Base-by-base conservation (phyloP, 1,284 basidiomycete species). In the Tilletia horrida region DNA sequence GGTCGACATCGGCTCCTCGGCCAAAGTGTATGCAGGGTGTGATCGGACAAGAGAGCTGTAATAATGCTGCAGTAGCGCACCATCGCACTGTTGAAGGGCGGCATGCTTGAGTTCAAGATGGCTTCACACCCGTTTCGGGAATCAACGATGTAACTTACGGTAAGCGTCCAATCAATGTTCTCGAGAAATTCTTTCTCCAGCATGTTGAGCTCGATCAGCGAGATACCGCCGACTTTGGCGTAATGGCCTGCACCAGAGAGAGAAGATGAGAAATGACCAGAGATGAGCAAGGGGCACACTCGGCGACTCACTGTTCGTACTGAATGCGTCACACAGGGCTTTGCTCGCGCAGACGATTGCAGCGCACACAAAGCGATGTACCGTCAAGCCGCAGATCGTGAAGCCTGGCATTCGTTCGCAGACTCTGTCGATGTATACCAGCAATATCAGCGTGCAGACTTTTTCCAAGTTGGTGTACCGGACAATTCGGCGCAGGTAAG, bases 391-490 rank as follows among this genome's bases (percentile, higher is more conserved):
- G 70, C 77, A 81, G 43, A 81, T 77, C 27, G 80, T 81, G 61
- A 81, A 81, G 11, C 80, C 76, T 23, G 73, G 62, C 50, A 81
- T 71, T 2, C 76, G 69, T n/a, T 79, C 79, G 67, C 79, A 80
- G 0, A 81, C 77, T 6, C 80, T 72, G 62, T 81, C 80, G 64
- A 81, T 81, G 70, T 81, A 81, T 40, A 81, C 77, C 48, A 81
- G 74, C 21, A 81, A 64, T 47, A 81, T 73, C 52, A 81, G 73
- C 31, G 75, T 70, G 65, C 80, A 81, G 31, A 77, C 73, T 61
- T 81, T 81, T 27, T 81, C 80, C 59, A 81, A 67, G 1, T 76
- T 76, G 0, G 80, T 81, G 69, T 81, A 81, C 55, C 74, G 75
- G 1, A 78, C 77, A n/a, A 81, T 80, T 25, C 80, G 77, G 2